These are phyloP conservation scores for Chlorella sorokiniana DNA, from an alignment of 139 green algal species.

Conservation along the genomic window DNA sequence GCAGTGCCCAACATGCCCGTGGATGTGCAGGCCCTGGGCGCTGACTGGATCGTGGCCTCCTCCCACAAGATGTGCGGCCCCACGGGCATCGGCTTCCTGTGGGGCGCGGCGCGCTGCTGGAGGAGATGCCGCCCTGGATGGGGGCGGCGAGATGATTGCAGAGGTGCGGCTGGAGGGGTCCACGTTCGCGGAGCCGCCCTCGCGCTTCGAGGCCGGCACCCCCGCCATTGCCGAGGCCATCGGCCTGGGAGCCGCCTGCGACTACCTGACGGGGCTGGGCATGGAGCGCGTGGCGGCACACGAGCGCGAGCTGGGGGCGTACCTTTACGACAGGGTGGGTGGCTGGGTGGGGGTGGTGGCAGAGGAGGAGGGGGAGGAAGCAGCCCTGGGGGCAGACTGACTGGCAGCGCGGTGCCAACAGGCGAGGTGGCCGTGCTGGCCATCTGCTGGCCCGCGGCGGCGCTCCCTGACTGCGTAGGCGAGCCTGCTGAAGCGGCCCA, in stretches of 20 bases:
- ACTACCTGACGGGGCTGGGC: slow-evolving; percentile 77
- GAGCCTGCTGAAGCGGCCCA: too few relatives aligned
- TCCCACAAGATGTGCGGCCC: slow-evolving; percentile 97
- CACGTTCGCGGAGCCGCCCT: slow-evolving; percentile 91
- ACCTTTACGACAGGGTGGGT: slow-evolving; percentile 77
- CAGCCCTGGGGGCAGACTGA: too few relatives aligned
- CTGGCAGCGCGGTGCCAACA: too few relatives aligned
- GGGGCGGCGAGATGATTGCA: slow-evolving; percentile 99
- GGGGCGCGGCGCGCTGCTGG: slow-evolving; percentile 86
- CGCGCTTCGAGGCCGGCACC: slow-evolving; percentile 96
- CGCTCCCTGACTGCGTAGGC: too few relatives aligned
- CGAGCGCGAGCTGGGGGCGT: slow-evolving; percentile 82
- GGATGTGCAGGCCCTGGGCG: slow-evolving; percentile 87
- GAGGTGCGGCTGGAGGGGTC: slow-evolving; percentile 92
- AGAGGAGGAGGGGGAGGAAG: too few relatives aligned
- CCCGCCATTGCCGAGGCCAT: slow-evolving; percentile 90
- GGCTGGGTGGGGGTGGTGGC: neutral
- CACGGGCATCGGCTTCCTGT: slow-evolving; percentile 98
- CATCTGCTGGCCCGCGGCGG: too few relatives aligned
- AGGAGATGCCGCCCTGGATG: slow-evolving; percentile 94
- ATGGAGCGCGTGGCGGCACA: slow-evolving; percentile 80
- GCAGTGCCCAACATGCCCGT: slow-evolving; percentile 93
- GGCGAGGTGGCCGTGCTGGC: too few relatives aligned
- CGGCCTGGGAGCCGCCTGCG: slow-evolving; percentile 71
- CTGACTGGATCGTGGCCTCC: slow-evolving; percentile 95